These are phyloP conservation scores for Teunomyces panamensis DNA, from an alignment of 805 yeast genomes.

Conservation along the genomic window DNA sequence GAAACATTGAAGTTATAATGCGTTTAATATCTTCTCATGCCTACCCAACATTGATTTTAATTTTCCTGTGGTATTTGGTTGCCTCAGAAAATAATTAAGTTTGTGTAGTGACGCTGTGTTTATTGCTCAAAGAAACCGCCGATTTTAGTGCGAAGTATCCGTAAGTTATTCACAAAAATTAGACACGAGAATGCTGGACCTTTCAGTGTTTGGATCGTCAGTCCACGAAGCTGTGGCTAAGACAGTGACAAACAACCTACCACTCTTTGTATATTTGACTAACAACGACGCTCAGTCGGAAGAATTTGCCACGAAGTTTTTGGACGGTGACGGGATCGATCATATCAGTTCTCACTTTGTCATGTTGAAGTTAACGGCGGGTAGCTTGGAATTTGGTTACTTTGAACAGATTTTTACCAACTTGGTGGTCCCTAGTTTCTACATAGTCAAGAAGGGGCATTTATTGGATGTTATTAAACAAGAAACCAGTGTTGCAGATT, in stretches of 20 bases:
- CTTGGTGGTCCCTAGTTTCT: slow-evolving; percentile 52
- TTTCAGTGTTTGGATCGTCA: slow-evolving; percentile 15
- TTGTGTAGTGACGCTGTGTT: neutral
- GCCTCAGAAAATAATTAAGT: neutral
- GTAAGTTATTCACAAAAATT: neutral
- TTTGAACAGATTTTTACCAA: slow-evolving; percentile 58
- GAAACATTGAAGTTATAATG: neutral
- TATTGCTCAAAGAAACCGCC: neutral
- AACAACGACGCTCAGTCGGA: slow-evolving; percentile 11
- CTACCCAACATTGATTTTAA: neutral
- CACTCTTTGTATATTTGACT: slow-evolving; percentile 24
- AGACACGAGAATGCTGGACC: neutral
- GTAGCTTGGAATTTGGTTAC: slow-evolving; percentile 17
- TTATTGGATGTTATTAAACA: slow-evolving; percentile 43
- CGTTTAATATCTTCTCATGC: no score
- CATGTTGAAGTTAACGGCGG: slow-evolving; percentile 15
- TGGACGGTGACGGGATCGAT: slow-evolving; percentile 1
- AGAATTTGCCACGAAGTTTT: slow-evolving; percentile 13
- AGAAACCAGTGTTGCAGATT: slow-evolving; percentile 21
- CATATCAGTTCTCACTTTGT: slow-evolving; percentile 10
- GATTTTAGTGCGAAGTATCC: slow-evolving; percentile 1
- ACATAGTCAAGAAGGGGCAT: slow-evolving; percentile 48
- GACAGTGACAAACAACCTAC: slow-evolving; percentile 13
- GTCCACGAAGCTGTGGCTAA: slow-evolving; percentile 23
- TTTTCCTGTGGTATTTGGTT: neutral